phyloP scores from a whole-genome alignment of 345 rosid species.

The Euphorbia pulcherrima region DNA sequence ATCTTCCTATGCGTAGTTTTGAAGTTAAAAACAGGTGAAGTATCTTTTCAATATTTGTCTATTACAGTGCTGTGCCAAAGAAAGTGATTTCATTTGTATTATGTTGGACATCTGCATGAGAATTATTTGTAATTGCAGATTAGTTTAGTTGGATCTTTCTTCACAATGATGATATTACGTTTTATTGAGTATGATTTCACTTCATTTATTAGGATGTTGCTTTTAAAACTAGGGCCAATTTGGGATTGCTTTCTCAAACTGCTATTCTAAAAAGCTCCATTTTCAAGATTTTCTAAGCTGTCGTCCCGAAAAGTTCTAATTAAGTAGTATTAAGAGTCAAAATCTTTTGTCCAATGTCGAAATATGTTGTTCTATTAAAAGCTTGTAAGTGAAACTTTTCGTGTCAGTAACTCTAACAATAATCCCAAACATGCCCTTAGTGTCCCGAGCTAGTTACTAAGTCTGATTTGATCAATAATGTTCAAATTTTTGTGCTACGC shows the following conservation, averaged over 20 bases:
- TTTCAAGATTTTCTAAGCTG: too few species aligned
- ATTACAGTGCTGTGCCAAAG: not conserved
- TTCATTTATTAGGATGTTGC: too few species aligned
- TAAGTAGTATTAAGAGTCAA: too few species aligned
- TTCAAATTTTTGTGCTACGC: not conserved
- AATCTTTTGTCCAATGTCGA: too few species aligned
- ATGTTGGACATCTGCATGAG: not conserved
- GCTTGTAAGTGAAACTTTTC: too few species aligned
- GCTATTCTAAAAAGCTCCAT: too few species aligned
- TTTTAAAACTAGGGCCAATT: too few species aligned
- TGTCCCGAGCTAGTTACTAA: not conserved
- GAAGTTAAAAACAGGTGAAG: conserved; percentile 66
- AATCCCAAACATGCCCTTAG: too few species aligned
- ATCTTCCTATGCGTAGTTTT: conserved; percentile 76
- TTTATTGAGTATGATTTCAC: not conserved
- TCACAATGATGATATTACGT: not conserved
- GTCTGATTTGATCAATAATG: not conserved
- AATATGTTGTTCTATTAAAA: too few species aligned
- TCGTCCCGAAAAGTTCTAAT: too few species aligned
- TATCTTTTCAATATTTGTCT: not conserved
- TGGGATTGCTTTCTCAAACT: too few species aligned
- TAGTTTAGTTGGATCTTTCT: not conserved
- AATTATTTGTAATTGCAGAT: not conserved
- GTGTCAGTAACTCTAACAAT: too few species aligned
- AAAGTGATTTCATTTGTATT: not conserved